Conservation (phyloP, 768 basidiomycete species). For the Suillus placidus region DNA sequence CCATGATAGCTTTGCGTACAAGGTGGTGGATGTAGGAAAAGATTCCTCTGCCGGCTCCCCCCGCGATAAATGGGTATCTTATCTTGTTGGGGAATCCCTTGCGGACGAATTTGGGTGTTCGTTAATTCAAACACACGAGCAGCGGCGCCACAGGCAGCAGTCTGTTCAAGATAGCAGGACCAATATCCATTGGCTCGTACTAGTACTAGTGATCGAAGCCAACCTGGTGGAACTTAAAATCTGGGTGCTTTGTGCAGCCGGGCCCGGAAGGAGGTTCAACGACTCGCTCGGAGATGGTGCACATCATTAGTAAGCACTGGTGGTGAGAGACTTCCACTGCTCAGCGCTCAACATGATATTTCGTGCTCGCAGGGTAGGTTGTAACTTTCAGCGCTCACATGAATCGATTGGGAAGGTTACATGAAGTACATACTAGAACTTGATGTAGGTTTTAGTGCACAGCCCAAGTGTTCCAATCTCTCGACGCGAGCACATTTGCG, state of each 20-base stretch:
- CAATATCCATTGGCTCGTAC: background rate
- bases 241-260: background rate
- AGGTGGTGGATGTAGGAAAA: background rate
- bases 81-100: background rate
- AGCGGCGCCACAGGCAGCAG: background rate
- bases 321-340: background rate
- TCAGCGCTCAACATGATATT: background rate
- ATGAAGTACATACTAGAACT: background rate
- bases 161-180: background rate
- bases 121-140: background rate
- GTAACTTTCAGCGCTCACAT: background rate
- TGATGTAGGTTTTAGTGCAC: background rate
- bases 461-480: background rate
- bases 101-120: background rate
- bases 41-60: background rate
- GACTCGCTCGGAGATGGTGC: background rate
- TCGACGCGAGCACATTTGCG: background rate
- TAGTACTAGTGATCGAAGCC: background rate
- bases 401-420: background rate
- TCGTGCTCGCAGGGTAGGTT: background rate
- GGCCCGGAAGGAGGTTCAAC: background rate
- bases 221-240: background rate
- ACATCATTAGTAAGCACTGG: background rate
- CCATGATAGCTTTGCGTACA: slow-evolving; percentile 37
- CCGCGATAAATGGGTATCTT: background rate